Evolutionary conservation across 371 early-diverging fungal genomes (phyloP), one percentile per base, ranked within the genome.

Genomic region (Ordospora pajunii): DNA sequence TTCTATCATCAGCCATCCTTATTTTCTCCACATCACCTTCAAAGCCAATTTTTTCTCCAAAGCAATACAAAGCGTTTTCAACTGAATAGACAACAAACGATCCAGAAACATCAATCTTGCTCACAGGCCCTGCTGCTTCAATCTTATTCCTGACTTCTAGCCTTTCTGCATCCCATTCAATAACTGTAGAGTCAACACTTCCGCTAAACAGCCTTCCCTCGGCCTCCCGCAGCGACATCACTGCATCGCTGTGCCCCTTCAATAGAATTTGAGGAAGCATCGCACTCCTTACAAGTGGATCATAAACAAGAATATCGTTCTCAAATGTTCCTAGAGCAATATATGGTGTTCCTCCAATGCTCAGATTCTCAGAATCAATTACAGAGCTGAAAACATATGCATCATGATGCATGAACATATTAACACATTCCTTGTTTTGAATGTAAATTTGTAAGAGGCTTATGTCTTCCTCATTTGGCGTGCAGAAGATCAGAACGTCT

Each of bases 321-420:
- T 78, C 78, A 63, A 62, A 81, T 25, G 78, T 81, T 17, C 58
- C 81, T 12, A 81, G 19, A 2, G 71, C 81, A 37, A 78, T 45
- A 49, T 50, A 70, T 6, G 43, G 25, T 12, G 27, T 25, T 23
- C 54, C 42, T 21, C 66, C 58, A 32, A 50, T 27, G 11, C 51
- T 46, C 1, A 78, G 0, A 58, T 71, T 49, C 25, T 22, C 43
- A n/a, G 63, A 14, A 68, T 81, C 78, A 23, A 70, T 40, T 12
- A 78, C 65, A 25, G 78, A 44, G 42, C 44, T 53, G 5, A 51
- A 68, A 8, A 81, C 65, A 70, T 44, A 71, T 19, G 68, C 48
- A 44, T 81, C 81, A 43, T 81, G 81, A 44, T 81, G 74, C 14
- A 72, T 19, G 43, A 68, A 70, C 43, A 75, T 52, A 10, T 65